phyloP scores from a whole-genome alignment of 2,329 filamentous ascomycete genomes.

The Xylaria sp. region DNA sequence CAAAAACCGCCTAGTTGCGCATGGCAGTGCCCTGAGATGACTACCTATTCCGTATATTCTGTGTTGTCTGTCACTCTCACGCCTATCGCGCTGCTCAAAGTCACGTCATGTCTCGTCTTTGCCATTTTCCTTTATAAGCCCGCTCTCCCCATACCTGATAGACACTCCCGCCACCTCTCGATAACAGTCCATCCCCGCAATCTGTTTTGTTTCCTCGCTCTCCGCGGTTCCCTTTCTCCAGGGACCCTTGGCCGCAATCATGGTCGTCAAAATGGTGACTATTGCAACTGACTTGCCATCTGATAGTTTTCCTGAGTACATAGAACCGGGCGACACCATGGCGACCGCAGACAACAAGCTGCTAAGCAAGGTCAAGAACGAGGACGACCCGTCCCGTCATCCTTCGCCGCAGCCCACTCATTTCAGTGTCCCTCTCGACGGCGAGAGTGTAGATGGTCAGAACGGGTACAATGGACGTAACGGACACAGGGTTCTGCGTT shows the following conservation, averaged over 20 bases:
- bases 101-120: not conserved
- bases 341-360: slow-evolving; percentile 36
- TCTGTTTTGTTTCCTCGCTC: not conserved
- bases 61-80: slow-evolving; percentile 1
- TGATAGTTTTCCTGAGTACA: slow-evolving; percentile 44
- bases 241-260: slow-evolving; percentile 8
- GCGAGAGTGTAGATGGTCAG: slow-evolving; percentile 16
- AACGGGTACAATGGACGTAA: slow-evolving; percentile 41
- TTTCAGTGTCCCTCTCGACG: slow-evolving; percentile 60
- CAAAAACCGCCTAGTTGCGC: not conserved
- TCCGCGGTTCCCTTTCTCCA: not conserved
- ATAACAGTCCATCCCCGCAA: not conserved
- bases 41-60: not conserved
- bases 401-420: slow-evolving; percentile 88
- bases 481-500: slow-evolving; percentile 71
- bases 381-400: slow-evolving; percentile 48
- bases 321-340: slow-evolving; percentile 36
- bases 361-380: slow-evolving; percentile 39
- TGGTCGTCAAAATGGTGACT: slow-evolving; percentile 35
- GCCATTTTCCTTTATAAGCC: not conserved
- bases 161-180: not conserved
- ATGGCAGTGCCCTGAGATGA: not conserved
- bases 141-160: not conserved
- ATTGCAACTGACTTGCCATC: slow-evolving; percentile 38
- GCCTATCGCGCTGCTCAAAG: not conserved